These are phyloP conservation scores for Scleroderma citrinum DNA, from an alignment of 768 basidiomycete genomes.

Conservation along the genomic window DNA sequence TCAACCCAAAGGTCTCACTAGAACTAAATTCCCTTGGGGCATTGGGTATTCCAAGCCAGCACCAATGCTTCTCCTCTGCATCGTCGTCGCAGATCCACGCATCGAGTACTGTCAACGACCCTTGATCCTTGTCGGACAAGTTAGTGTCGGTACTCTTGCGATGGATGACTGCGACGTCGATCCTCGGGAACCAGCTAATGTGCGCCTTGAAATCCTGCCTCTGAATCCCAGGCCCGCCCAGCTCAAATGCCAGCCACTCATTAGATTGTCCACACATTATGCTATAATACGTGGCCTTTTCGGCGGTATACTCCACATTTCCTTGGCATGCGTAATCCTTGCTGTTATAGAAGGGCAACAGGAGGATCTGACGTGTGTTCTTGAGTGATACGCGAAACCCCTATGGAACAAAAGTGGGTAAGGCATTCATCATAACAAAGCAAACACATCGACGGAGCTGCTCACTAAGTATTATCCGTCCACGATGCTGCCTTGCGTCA, in stretches of 20 bases:
- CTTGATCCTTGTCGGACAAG: slow-evolving; percentile 22
- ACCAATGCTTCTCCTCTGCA: slow-evolving; percentile 24
- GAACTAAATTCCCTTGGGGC: neutral
- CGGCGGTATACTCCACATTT: too few species aligned
- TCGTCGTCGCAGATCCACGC: slow-evolving; percentile 29
- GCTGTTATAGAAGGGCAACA: too few species aligned
- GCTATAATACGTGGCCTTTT: too few species aligned
- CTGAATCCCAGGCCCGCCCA: neutral
- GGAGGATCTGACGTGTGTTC: neutral
- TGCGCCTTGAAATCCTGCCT: slow-evolving; percentile 2
- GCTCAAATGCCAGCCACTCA: too few species aligned
- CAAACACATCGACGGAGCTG: neutral
- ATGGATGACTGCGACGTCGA: slow-evolving; percentile 74
- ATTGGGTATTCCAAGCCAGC: slow-evolving; percentile 6
- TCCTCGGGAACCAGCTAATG: slow-evolving; percentile 29
- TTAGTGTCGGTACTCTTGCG: slow-evolving; percentile 48
- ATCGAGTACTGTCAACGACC: slow-evolving; percentile 22
- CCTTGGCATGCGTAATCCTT: too few species aligned
- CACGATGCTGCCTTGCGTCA: neutral
- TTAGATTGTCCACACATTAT: too few species aligned
- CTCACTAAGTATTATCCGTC: neutral
- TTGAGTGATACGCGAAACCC: neutral
- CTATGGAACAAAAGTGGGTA: too few species aligned
- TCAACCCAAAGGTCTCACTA: neutral
- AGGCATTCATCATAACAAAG: neutral